These are phyloP conservation scores for Besnoitia besnoiti DNA, from an alignment of 169 alveolate genomes.

Conservation along the genomic window DNA sequence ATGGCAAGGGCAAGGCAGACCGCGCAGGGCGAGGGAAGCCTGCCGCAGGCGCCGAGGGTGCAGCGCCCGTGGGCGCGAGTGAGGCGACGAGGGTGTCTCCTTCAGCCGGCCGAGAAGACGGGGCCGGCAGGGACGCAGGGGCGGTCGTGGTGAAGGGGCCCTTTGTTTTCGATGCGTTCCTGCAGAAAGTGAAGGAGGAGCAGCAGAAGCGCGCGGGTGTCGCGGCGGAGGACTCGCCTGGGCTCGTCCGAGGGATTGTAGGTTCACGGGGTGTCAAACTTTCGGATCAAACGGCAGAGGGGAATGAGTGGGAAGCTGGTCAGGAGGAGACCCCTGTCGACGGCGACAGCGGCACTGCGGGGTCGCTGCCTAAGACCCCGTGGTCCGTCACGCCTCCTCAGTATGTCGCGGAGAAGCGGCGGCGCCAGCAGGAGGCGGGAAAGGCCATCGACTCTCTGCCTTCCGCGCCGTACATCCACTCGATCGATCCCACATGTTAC, in stretches of 20 bases:
- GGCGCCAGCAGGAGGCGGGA: not conserved
- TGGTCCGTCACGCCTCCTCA: not conserved
- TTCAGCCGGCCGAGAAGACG: not conserved
- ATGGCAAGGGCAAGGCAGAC: not conserved
- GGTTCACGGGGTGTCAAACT: too few species aligned
- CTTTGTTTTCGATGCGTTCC: not conserved
- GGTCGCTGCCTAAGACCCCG: not conserved
- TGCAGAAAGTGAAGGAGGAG: not conserved
- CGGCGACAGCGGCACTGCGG: not conserved
- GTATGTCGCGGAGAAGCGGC: not conserved
- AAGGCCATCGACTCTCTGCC: not conserved
- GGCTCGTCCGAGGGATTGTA: too few species aligned
- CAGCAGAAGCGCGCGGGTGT: not conserved
- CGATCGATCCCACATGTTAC: not conserved
- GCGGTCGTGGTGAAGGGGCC: not conserved
- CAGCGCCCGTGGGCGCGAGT: too few species aligned
- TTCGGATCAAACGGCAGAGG: too few species aligned
- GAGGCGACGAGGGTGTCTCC: not conserved
- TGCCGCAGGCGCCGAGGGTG: not conserved
- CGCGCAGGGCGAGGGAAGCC: not conserved
- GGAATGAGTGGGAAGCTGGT: not conserved
- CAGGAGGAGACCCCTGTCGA: not conserved
- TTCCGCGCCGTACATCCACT: slow-evolving; percentile 1
- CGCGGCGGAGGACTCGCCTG: not conserved
- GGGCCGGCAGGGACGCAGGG: not conserved